Conservation (phyloP, 768 basidiomycete species). For the Russula virescens region DNA sequence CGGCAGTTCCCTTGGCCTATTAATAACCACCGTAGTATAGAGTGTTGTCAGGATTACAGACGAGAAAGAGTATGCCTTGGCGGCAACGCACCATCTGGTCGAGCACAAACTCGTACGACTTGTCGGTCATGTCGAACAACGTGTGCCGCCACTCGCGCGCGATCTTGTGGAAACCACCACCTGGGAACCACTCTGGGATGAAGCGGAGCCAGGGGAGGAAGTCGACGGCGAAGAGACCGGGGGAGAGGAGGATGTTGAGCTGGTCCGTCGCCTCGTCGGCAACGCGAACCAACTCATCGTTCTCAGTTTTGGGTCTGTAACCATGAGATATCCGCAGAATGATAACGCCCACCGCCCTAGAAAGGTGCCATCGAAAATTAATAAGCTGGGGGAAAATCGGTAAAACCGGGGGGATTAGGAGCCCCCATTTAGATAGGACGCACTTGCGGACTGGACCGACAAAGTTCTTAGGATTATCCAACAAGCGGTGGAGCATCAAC, state of each 20-base stretch:
- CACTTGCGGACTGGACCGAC: conserved; percentile 24
- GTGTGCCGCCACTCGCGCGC: conserved; percentile 25
- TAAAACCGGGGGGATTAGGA: neutral
- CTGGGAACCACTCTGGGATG: conserved; percentile 27
- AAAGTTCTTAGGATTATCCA: conserved; percentile 22
- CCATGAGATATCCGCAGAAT: conserved; percentile 25
- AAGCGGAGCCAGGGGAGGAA: conserved; percentile 25
- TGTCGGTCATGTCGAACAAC: conserved; percentile 17
- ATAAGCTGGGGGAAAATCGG: neutral
- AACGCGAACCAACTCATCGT: conserved; percentile 25
- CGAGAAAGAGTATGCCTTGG: neutral
- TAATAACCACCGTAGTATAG: too few species aligned
- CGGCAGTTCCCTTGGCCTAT: conserved; percentile 22
- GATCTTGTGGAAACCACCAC: conserved; percentile 25
- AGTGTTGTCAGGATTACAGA: too few species aligned
- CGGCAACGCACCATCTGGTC: conserved; percentile 19
- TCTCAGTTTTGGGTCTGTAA: conserved; percentile 18
- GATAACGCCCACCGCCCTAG: conserved; percentile 22
- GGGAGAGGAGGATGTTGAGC: conserved; percentile 16
- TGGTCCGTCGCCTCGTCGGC: conserved; percentile 26
- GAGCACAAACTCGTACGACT: conserved; percentile 20
- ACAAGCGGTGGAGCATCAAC: conserved; percentile 17
- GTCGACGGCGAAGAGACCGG: conserved; percentile 25
- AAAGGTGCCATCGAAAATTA: neutral
- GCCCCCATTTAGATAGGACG: neutral